Percentiles rank a stretch among this genome's conserved stretches.
Evolutionary conservation across 2,329 filamentous ascomycete species (phyloP).

Genomic region (Sclerotiophoma versabilis): DNA sequence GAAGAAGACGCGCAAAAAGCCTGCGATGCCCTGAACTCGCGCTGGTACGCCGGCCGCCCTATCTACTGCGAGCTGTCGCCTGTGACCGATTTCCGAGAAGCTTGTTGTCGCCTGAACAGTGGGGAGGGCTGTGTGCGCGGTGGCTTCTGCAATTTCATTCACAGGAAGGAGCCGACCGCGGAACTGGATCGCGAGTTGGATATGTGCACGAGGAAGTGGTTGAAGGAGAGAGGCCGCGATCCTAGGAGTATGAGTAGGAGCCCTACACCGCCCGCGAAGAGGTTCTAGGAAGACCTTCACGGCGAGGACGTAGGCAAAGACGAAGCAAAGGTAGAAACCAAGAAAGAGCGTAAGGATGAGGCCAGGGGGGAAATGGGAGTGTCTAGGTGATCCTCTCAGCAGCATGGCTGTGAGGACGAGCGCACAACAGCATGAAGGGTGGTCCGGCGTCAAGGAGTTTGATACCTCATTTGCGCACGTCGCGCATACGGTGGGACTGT

Average conservation of each 20-base stretch:
- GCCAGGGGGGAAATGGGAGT: not conserved
- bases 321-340: constrained; percentile 58
- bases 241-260: constrained; percentile 81
- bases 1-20: constrained; percentile 94
- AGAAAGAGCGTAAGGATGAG: not conserved
- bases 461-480: constrained; percentile 23
- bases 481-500: constrained; percentile 22
- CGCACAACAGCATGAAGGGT: constrained; percentile 3
- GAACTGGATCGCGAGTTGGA: constrained; percentile 89
- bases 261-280: constrained; percentile 79
- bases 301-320: constrained; percentile 55
- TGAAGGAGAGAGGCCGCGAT: constrained; percentile 83
- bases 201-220: constrained; percentile 94
- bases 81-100: constrained; percentile 97
- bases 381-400: not conserved
- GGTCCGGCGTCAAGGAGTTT: constrained; percentile 25
- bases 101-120: constrained; percentile 91
- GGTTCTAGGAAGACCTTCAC: constrained; percentile 10
- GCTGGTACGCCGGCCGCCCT: constrained; percentile 96
- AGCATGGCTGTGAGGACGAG: not conserved
- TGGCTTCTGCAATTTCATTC: constrained; percentile 99
- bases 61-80: constrained; percentile 98
- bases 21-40: constrained; percentile 90
- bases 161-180: constrained; percentile 89
- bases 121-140: constrained; percentile 95